Evolutionary conservation across 352 stramenopile genomes (phyloP).

Genomic region (Phytophthora meadii): DNA sequence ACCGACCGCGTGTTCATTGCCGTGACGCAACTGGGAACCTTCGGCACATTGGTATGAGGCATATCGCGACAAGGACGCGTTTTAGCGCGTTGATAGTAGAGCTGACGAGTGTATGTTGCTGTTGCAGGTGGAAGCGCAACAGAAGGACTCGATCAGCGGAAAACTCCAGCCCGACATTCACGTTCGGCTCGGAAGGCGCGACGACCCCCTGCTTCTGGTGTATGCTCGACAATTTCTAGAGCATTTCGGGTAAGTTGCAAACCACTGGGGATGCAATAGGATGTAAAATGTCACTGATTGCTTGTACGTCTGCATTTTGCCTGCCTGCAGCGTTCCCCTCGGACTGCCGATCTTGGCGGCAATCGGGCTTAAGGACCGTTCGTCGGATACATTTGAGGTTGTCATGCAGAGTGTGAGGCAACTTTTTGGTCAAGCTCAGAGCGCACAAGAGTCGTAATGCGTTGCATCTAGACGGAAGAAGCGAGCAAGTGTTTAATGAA

Average conservation of each 20-base stretch:
- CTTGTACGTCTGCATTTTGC: not conserved
- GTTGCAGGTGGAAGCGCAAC: conserved; percentile 68
- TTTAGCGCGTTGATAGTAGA: too few relatives aligned
- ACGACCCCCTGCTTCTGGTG: conserved; percentile 85
- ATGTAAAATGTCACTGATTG: not conserved
- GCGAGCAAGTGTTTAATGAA: not conserved
- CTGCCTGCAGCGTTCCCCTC: conserved; percentile 52
- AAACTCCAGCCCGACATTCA: conserved; percentile 83
- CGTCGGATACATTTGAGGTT: conserved; percentile 71
- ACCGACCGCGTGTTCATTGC: conserved; percentile 83
- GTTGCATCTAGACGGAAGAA: conserved; percentile 6
- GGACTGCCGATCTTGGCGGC: conserved; percentile 75
- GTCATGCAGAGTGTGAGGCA: conserved; percentile 73
- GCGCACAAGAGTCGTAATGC: conserved; percentile 19
- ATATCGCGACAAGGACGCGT: not conserved
- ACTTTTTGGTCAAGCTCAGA: conserved; percentile 45
- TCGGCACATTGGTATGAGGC: conserved; percentile 71
- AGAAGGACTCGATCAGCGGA: conserved; percentile 81
- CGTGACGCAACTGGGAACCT: conserved; percentile 83
- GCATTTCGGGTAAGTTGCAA: conserved; percentile 74
- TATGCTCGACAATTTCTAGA: conserved; percentile 87
- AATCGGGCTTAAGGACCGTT: conserved; percentile 82
- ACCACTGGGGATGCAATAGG: not conserved
- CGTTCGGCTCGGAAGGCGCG: conserved; percentile 73
- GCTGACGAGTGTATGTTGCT: conserved; percentile 5